Evolutionary conservation across 2,329 filamentous ascomycete species (phyloP).

Genomic region (Aspergillus fumigatiaffinis): DNA sequence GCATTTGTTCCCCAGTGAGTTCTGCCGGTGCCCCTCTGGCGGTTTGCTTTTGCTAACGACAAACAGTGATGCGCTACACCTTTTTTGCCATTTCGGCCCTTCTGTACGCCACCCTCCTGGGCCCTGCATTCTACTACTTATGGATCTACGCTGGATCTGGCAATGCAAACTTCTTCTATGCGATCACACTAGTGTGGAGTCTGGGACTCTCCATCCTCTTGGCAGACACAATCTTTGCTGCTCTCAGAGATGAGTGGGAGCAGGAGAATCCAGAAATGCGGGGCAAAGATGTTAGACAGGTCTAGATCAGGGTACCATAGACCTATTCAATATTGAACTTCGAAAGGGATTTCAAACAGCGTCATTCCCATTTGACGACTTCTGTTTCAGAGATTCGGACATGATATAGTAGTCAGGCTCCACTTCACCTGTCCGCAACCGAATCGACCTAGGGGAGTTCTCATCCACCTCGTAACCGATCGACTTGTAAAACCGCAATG

Average conservation of each 20-base stretch:
- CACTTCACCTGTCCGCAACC: conserved; percentile 47
- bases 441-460: conserved; percentile 48
- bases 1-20: conserved; percentile 80
- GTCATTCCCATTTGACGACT: background rate
- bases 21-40: background rate
- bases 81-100: conserved; percentile 81
- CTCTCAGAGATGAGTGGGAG: conserved; percentile 90
- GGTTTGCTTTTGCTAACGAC: conserved; percentile 22
- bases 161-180: conserved; percentile 99
- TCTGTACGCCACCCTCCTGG: conserved; percentile 81
- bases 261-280: conserved; percentile 83
- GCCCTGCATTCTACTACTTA: conserved; percentile 91
- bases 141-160: conserved; percentile 98
- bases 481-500: conserved; percentile 47
- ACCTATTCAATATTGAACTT: conserved; percentile 1
- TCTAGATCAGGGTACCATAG: conserved; percentile 48
- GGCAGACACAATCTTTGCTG: conserved; percentile 82
- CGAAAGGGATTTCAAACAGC: background rate
- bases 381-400: conserved; percentile 42
- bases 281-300: conserved; percentile 82
- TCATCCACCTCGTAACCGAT: conserved; percentile 52
- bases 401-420: conserved; percentile 52
- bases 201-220: conserved; percentile 81
- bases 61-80: conserved; percentile 79
- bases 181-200: conserved; percentile 98